Evolutionary conservation across 352 stramenopile genomes (phyloP), one percentile per base, ranked within the genome.

Genomic region (Elongisporangium anandrum): DNA sequence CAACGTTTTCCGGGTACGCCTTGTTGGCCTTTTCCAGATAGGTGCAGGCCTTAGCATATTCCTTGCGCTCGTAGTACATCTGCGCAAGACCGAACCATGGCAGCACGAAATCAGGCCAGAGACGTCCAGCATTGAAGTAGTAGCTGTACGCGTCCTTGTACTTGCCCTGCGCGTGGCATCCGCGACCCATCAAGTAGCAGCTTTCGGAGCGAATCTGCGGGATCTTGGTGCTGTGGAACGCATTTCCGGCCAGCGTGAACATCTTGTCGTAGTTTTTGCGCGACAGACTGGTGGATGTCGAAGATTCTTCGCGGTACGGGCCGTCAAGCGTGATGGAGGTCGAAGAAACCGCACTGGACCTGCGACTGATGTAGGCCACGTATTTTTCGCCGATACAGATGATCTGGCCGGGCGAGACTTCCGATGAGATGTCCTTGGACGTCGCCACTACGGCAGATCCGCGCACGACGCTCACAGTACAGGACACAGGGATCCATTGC

Each of bases 121-220:
- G 70, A 16, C 85, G 82, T 22, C 81, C 95, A 26, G 95, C 94
- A 58, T 97, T 95, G 57, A 97, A 95, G 75, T 99, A 99, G 69
- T 98, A 97, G 66, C 94, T 96, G 67, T 97, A 97, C 13, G 96
- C 96, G 59, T 98, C 87, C 65, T 98, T 96, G 73, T 98, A 97
- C 62, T 98, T 96, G 55, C 88, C 88, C 58, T 83, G 81, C 34
- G 95, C 91, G 66, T 99, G 96, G 57, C 94, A 95, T n/a, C 97
- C 95, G 55, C 96, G 89, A 12, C 92, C 96, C 75, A 98, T 95
- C 34, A 98, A 85, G 69, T 97, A 99, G 54, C 97, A 97, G 62
- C 93, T 98, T 72, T 99, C 96, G 12, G 95, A 97, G 54, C 97
- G 93, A 26, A 99, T 98, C 58, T 93, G 81, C 8, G 85, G 67